Conservation (phyloP, 306 rosid species). For the Bauhinia variegata region DNA sequence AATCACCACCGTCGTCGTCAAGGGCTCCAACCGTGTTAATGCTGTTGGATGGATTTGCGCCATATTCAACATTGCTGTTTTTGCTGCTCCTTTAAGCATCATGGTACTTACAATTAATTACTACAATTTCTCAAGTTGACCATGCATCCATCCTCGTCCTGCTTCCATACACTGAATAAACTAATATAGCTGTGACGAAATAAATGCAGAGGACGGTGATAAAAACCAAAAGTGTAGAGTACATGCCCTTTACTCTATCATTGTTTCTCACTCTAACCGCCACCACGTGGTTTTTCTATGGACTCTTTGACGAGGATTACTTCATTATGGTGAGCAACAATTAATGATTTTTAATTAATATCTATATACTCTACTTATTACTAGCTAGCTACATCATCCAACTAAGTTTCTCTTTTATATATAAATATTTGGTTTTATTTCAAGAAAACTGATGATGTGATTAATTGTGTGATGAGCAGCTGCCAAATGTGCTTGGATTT, state of each 20-base stretch:
- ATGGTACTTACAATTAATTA: conserved; percentile 54
- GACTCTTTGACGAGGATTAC: conserved; percentile 54
- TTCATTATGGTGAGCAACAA: conserved; percentile 74
- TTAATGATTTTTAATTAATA: no score
- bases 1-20: conserved; percentile 39
- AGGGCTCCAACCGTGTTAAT: conserved; percentile 32
- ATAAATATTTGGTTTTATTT: no score
- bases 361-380: no score
- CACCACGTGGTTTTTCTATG: conserved; percentile 73
- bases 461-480: no score
- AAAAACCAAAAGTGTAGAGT: conserved; percentile 67
- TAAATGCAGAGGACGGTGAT: conserved; percentile 69
- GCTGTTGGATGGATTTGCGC: conserved; percentile 67
- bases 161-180: no score
- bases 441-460: conserved; percentile 12
- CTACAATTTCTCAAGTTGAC: no score
- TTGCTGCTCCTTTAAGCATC: conserved; percentile 74
- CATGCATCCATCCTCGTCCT: no score
- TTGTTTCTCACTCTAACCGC: conserved; percentile 61
- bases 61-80: conserved; percentile 64
- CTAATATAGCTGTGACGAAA: no score
- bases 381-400: no score
- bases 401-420: conserved; percentile 14
- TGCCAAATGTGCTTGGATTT: conserved; percentile 71
- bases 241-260: conserved; percentile 71